phyloP scores from a whole-genome alignment of 148 eudicot species.

The Spergularia marina region DNA sequence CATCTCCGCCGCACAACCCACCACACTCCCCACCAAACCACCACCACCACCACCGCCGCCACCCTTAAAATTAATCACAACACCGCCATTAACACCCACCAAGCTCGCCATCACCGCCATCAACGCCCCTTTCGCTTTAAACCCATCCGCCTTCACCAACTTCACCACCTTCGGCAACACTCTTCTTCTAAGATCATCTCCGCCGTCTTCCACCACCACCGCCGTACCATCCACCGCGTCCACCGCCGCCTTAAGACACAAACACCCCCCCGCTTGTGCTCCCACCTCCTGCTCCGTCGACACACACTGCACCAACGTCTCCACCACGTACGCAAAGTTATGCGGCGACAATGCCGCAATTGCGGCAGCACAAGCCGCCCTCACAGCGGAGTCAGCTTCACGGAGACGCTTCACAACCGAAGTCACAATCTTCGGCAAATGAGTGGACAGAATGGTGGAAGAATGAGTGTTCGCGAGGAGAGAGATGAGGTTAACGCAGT shows the following conservation, averaged over 20 bases:
- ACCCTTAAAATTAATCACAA: slow-evolving; percentile 23
- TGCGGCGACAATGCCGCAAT: slow-evolving; percentile 24
- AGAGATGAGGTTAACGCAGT: slow-evolving; percentile 39
- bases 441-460: slow-evolving; percentile 36
- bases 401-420: slow-evolving; percentile 48
- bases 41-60: background rate
- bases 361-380: slow-evolving; percentile 37
- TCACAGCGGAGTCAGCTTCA: slow-evolving; percentile 51
- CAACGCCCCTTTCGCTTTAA: slow-evolving; percentile 51
- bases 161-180: slow-evolving; percentile 42
- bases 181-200: slow-evolving; percentile 22
- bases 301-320: slow-evolving; percentile 27
- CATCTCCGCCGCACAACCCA: slow-evolving; percentile 40
- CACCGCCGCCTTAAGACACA: slow-evolving; percentile 49
- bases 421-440: slow-evolving; percentile 41
- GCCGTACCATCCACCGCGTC: slow-evolving; percentile 32
- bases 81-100: slow-evolving; percentile 39
- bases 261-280: slow-evolving; percentile 50
- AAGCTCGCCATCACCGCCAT: slow-evolving; percentile 50
- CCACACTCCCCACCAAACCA: slow-evolving; percentile 36
- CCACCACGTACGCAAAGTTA: background rate
- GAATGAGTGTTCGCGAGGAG: slow-evolving; percentile 20
- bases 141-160: slow-evolving; percentile 40
- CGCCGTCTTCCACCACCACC: slow-evolving; percentile 10
- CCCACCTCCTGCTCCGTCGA: slow-evolving; percentile 46